Evolutionary conservation across 352 stramenopile genomes (phyloP).

Genomic region (Phytophthora capsici): DNA sequence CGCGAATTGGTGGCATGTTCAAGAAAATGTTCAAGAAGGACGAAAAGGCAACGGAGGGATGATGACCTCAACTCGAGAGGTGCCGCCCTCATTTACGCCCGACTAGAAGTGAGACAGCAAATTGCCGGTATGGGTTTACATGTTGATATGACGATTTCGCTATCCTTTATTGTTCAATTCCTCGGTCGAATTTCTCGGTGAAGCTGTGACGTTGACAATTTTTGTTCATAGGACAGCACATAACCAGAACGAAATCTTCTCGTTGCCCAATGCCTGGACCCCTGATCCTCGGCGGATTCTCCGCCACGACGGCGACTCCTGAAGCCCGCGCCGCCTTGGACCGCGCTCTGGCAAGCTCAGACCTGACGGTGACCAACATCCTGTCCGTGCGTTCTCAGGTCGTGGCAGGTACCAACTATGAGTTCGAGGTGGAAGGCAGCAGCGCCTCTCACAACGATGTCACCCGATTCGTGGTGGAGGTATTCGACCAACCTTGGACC

Average conservation of each 20-base stretch:
- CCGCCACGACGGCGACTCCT: constrained; percentile 22
- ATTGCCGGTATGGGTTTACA: constrained; percentile 26
- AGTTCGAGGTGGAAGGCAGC: constrained; percentile 47
- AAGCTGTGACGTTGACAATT: neutral
- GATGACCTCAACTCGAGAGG: constrained; percentile 10
- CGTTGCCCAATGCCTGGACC: constrained; percentile 18
- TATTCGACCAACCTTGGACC: constrained; percentile 44
- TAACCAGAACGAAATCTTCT: constrained; percentile 9
- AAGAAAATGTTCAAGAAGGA: constrained; percentile 93
- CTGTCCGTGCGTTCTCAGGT: constrained; percentile 42
- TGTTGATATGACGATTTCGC: constrained; percentile 27
- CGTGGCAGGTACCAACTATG: constrained; percentile 50
- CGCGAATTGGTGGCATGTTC: constrained; percentile 84
- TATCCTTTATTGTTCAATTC: constrained; percentile 5
- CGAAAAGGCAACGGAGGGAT: constrained; percentile 36
- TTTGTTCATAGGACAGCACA: constrained; percentile 1
- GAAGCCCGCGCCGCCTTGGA: constrained; percentile 31
- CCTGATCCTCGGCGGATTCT: constrained; percentile 36
- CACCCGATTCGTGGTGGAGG: constrained; percentile 32
- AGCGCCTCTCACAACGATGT: constrained; percentile 24
- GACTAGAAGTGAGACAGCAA: constrained; percentile 10
- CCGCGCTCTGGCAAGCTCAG: constrained; percentile 24
- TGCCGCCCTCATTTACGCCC: neutral
- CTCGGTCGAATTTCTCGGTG: neutral
- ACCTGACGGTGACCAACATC: constrained; percentile 33